Conservation (phyloP, 768 basidiomycete genomes). For the Tylopilus vinaceipallidus region DNA sequence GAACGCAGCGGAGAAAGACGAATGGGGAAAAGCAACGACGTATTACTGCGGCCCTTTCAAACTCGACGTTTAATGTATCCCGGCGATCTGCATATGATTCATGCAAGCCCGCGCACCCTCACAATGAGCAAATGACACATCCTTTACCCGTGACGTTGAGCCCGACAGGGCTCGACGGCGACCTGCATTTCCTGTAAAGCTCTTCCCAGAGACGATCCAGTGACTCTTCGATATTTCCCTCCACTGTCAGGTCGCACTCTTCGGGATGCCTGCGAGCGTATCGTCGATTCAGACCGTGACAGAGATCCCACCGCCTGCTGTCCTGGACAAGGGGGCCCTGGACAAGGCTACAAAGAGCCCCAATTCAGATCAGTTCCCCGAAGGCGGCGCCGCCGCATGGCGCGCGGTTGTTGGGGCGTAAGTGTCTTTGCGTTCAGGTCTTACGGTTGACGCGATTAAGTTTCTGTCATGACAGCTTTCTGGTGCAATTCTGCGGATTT, state of each 20-base stretch:
- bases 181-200: background rate
- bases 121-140: background rate
- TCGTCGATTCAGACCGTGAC: background rate
- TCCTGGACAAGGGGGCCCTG: background rate
- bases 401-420: constrained; percentile 23
- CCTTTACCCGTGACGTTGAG: background rate
- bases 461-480: constrained; percentile 16
- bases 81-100: background rate
- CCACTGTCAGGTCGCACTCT: background rate
- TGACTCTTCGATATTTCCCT: background rate
- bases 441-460: background rate
- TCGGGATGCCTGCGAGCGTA: constrained; percentile 7
- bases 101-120: background rate
- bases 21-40: background rate
- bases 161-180: background rate
- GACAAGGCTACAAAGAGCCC: background rate
- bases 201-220: background rate
- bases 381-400: constrained; percentile 30
- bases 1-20: background rate
- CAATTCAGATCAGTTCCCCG: constrained; percentile 20
- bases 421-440: background rate
- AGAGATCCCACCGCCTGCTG: background rate
- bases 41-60: background rate
- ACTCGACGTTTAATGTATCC: background rate
- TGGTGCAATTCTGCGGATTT: constrained; percentile 34